Evolutionary conservation across 2,329 filamentous ascomycete genomes (phyloP), one percentile per base, ranked within the genome.

Genomic region (Fusarium papillatum): DNA sequence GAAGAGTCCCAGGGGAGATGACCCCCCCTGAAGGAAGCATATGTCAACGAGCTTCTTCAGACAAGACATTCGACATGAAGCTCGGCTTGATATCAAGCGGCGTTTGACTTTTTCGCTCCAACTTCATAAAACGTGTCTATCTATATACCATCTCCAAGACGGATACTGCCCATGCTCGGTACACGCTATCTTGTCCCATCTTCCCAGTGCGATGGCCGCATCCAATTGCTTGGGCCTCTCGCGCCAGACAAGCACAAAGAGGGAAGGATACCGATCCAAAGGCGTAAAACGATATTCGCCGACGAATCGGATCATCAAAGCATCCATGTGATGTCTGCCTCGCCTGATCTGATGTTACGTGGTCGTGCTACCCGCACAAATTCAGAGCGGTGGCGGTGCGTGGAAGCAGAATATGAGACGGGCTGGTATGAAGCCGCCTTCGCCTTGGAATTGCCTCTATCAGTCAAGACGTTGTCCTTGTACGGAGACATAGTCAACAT

Each of bases 381-480:
- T n/a, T 22, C 39, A 41, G 39, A n/a, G 19, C 31, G 31, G 31
- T 34, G 31, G 31, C 31, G 31, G 5, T 70, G 39, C 3, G 19
- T 36, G 11, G 39, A 53, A 4, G 34, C n/a, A 2, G 0, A 1
- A 0, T 17, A 46, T 0, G 68, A 74, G 55, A 57, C 22, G 3
- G 0, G 3, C 1, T 74, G 71, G 71, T 64, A n/a, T 43, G 7
- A 14, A 29, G 7, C 10, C 31, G 2, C 60, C 4, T 76, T 76
- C 7, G 64, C 48, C 3, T 29, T 38, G 55, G 26, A 55, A 0
- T 16, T 75, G 4, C 69, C 73, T 5, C 4, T 5, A 2, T 36
- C 66, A 1, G 38, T 70, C 29, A 75, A 70, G 26, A 70, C 34
- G 0, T n/a, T 76, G 5, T 61, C 41, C 2, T 24, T 75, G 2